Base-by-base conservation (phyloP, 2,329 filamentous ascomycete species). In the Arthrobotrys sphaeroides region DNA sequence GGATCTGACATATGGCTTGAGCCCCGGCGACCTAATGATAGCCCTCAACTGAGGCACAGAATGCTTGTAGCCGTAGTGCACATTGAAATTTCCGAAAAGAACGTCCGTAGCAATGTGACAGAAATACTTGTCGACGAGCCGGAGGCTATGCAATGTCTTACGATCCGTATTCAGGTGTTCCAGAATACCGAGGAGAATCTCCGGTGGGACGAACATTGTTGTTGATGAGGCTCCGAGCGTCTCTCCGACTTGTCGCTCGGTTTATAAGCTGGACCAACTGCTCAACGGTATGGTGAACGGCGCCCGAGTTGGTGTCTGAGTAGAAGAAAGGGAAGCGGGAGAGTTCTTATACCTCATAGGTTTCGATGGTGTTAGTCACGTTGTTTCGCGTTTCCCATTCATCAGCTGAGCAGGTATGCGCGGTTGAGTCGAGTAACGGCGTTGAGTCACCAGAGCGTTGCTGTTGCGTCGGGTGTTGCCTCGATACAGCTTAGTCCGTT, bases 181-280 rank as follows among this genome's bases (percentile, higher is more conserved):
- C 3, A 55, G 16, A 24, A 55, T 38, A n/a, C 12, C 16, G 18
- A 55, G 51, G 28, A 55, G 51, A 28, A 55, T 55, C 20, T 55
- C 51, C 18, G 51, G 51, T 24, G 51, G 51, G 6, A 55, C 3
- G n/a, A 55, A 55, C 51, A 55, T 55, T n/a, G 16, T 22, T 55
- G 18, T 40, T n/a, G n/a, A 40, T 2, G 2, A 33, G 28, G 28
- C 5, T 10, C 28, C 28, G 10, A 40, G n/a, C 12, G 31, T 33
- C 31, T 33, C 31, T 12, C 31, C 5, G 2, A 33, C 7, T 3
- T 33, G 7, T 33, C 31, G 31, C 2, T 33, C 5, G 31, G 12
- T 7, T n/a, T n/a, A n/a, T n/a, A n/a, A n/a, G n/a, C n/a, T n/a
- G n/a, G n/a, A n/a, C n/a, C n/a, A n/a, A n/a, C n/a, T n/a, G n/a